Evolutionary conservation across 495 filamentous ascomycete species (phyloP).

Genomic region (Friedmanniomyces simplex): DNA sequence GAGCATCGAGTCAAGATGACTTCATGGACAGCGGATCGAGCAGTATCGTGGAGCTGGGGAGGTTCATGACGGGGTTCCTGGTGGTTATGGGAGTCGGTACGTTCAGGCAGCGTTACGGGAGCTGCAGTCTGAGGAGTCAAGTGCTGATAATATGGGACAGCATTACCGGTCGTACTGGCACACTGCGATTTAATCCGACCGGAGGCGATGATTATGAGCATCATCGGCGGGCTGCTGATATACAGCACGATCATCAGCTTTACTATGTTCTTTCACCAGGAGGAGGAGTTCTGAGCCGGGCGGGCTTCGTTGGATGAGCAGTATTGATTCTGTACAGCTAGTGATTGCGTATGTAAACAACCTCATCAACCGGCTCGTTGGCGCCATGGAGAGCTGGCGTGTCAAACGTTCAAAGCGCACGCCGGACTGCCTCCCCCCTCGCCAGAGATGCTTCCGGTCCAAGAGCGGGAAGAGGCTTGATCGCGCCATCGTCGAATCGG

Average conservation of each 20-base stretch:
- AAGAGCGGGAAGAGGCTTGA: too few relatives aligned
- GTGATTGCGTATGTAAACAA: background rate
- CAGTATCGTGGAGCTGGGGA: conserved; percentile 76
- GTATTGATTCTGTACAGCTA: background rate
- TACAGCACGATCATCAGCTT: conserved; percentile 98
- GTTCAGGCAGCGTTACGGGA: conserved; percentile 26
- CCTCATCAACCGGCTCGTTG: too few relatives aligned
- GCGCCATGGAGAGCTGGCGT: too few relatives aligned
- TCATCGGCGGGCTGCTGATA: conserved; percentile 83
- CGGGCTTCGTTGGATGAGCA: background rate
- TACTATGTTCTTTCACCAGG: conserved; percentile 94
- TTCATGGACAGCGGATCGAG: conserved; percentile 82
- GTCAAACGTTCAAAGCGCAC: too few relatives aligned
- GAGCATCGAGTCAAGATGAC: conserved; percentile 88
- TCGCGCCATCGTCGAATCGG: too few relatives aligned
- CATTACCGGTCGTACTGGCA: conserved; percentile 80
- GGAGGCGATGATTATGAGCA: conserved; percentile 91
- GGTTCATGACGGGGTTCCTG: conserved; percentile 90
- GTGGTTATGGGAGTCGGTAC: conserved; percentile 97
- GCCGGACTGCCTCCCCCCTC: too few relatives aligned
- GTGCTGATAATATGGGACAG: conserved; percentile 35
- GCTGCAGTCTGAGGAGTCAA: too few relatives aligned
- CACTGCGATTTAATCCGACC: conserved; percentile 69
- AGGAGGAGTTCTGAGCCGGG: conserved; percentile 40
- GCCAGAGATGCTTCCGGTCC: too few relatives aligned